Percentiles rank a stretch among this genome's conserved stretches.
phyloP scores from a whole-genome alignment of 139 green algal genomes.

The Coccomyxa sp. region DNA sequence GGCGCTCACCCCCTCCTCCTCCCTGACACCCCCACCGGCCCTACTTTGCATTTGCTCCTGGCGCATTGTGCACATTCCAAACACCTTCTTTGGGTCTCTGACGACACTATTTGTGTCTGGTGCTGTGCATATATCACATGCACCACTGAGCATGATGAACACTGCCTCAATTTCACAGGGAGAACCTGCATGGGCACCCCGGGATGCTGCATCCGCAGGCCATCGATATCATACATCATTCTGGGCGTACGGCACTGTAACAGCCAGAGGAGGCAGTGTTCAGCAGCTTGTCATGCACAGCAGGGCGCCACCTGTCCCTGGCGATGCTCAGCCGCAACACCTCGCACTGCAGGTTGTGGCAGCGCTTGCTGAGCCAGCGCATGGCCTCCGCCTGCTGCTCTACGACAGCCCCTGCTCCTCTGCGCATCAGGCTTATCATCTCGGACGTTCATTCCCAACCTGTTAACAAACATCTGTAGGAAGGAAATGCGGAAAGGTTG shows the following conservation, averaged over 20 bases:
- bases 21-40: neutral
- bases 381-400: conserved; percentile 13
- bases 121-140: no score
- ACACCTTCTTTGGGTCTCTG: neutral
- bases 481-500: no score
- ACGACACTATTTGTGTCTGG: neutral
- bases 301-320: neutral
- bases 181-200: no score
- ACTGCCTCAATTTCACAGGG: no score
- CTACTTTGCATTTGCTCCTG: neutral
- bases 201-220: no score
- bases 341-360: conserved; percentile 2
- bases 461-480: no score
- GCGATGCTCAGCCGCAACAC: neutral
- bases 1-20: neutral
- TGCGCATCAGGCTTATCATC: neutral
- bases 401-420: neutral
- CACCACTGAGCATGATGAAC: no score
- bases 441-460: neutral
- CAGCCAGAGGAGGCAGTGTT: neutral
- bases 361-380: conserved; percentile 1
- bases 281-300: neutral
- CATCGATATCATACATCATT: no score
- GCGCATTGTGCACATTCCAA: neutral
- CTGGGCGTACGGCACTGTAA: no score